These are phyloP conservation scores for Furcasterigmium sp. DNA, from an alignment of 2,329 filamentous ascomycete genomes.

Conservation along the genomic window DNA sequence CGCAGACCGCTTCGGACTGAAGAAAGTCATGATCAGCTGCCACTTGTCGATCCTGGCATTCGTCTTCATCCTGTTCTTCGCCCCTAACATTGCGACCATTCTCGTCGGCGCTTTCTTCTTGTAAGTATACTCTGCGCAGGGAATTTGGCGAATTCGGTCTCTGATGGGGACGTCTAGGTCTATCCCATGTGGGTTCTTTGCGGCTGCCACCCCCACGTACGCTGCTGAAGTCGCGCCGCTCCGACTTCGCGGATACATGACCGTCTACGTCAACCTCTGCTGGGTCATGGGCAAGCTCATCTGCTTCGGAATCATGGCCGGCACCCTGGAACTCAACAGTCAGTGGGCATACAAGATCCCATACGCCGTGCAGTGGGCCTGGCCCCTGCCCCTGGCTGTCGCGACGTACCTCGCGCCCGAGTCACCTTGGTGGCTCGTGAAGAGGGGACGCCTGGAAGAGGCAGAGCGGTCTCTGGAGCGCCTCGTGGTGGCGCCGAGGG, in stretches of 20 bases:
- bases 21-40: slow-evolving; percentile 32
- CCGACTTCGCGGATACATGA: slow-evolving; percentile 32
- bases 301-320: slow-evolving; percentile 29
- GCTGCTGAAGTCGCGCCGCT: slow-evolving; percentile 35
- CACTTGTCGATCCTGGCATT: slow-evolving; percentile 32
- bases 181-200: slow-evolving; percentile 38
- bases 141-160: too few species aligned
- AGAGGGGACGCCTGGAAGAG: slow-evolving; percentile 23
- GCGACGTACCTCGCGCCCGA: slow-evolving; percentile 26
- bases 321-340: slow-evolving; percentile 23
- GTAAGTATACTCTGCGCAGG: too few species aligned
- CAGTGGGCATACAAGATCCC: slow-evolving; percentile 32
- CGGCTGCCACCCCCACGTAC: slow-evolving; percentile 34
- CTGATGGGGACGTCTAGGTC: too few species aligned
- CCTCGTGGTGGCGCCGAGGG: slow-evolving; percentile 19
- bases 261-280: slow-evolving; percentile 35
- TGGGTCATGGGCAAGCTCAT: slow-evolving; percentile 35
- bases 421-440: slow-evolving; percentile 34
- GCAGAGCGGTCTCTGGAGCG: slow-evolving; percentile 23
- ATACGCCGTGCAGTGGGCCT: slow-evolving; percentile 32
- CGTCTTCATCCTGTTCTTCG: slow-evolving; percentile 44
- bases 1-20: slow-evolving; percentile 34
- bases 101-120: slow-evolving; percentile 39
- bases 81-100: slow-evolving; percentile 32
- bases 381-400: slow-evolving; percentile 24